Base-by-base conservation (phyloP, 1,284 basidiomycete genomes). In the Heterobasidion irregulare region DNA sequence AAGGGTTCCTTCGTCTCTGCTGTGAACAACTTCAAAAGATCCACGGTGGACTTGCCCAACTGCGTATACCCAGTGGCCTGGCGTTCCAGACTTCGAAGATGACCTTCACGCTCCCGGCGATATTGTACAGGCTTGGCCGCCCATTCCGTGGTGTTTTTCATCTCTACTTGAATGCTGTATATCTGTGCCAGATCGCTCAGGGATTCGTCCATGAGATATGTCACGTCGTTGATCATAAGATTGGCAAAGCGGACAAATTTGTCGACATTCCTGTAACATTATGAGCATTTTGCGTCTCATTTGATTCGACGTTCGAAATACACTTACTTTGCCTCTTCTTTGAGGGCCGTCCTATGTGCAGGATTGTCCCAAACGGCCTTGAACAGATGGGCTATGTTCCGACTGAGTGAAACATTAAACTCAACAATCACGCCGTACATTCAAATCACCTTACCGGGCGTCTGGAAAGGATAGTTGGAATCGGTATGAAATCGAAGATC, bases 151-250 rank as follows among this genome's bases (percentile, higher is more conserved):
- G 76, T 72, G 67, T 94, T 82, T 45, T 83, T 84, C 86, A 95
- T 94, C 68, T 95, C 88, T 0, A 74, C 73, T 68, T 98, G 89
- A 54, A 98, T 86, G 50, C 80, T 82, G 67, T 92, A 86, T 61
- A 99, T 94, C 68, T 95, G 92, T 6, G 84, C 77, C 52, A 99
- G 77, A 64, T 95, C 91, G 62, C 86, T 87, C 53, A 99, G 76
- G 5, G 94, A 96, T 66, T 99, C 97, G 68, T 99, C 96, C 75
- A 99, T 86, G 58, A 99, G 86, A 71, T 94, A 99, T 1, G 97
- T 99, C 48, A 97, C 94, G 66, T 99, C 97, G 78, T 98, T 98
- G 79, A 99, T 98, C 82, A 99, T 89, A 63, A 98, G 78, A 71
- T 99, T 99, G 72, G 94, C 84, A 69, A 99, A 99, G 54, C 90